Evolutionary conservation across 2,329 filamentous ascomycete genomes (phyloP), one percentile per base, ranked within the genome.

Genomic region (Apiospora koreana): DNA sequence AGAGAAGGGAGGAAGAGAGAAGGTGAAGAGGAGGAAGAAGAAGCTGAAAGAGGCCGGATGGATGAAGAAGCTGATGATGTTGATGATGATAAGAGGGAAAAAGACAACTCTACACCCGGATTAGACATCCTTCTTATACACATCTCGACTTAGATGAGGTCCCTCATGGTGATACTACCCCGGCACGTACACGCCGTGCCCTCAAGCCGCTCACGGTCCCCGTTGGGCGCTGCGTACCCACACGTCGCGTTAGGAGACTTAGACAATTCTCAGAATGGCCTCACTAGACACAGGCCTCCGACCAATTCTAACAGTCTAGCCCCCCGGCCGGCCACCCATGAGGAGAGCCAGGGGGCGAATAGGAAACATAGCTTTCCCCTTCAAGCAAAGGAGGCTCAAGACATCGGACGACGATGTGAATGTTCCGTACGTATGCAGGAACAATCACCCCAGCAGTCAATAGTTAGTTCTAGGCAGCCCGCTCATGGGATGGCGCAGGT

Each of bases 81-180:
- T 75, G 72, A 67, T 69, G 69, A 73, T 75, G 74, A 73, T 72
- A 72, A 31, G n/a, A 72, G 45, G 65, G 50, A 62, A 69, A 71
- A 70, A 73, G 65, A n/a, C 25, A 23, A 28, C 65, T 66, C 64
- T 48, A 38, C 71, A 65, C 64, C 48, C 68, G 65, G 72, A 23
- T 64, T 64, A 69, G 25, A 67, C 21, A 28, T 9, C 23, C 48
- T 71, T 74, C 71, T 76, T 76, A 76, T 76, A 76, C 68, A 75
- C 23, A 67, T 70, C 68, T 68, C 43, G 14, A n/a, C 41, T 45
- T 21, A 35, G 14, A 67, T 69, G 73, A 75, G 43, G 67, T 9
- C 46, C 67, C 62, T 46, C 64, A 69, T 12, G 31, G 18, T 62
- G 54, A 62, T 23, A 38, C 18, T 10, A 2, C 21, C 18, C 54